These are phyloP conservation scores for Monoraphidium neglectum DNA, from an alignment of 139 green algal species.

Conservation along the genomic window DNA sequence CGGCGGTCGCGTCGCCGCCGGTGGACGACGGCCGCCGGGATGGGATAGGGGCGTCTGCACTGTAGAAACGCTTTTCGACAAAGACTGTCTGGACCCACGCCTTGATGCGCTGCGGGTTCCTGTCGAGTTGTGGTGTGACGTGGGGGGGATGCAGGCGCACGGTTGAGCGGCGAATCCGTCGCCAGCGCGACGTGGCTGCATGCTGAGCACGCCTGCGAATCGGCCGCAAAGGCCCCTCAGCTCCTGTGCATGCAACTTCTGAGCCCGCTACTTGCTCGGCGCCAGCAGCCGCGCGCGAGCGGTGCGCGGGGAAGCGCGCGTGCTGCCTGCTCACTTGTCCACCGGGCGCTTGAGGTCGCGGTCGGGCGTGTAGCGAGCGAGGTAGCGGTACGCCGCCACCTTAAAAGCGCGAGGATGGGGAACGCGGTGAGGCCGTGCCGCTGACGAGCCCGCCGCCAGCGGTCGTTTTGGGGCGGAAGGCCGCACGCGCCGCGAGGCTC, in stretches of 20 bases:
- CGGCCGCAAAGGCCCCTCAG: too few species aligned
- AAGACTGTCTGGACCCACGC: slow-evolving; percentile 42
- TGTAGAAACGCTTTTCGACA: slow-evolving; percentile 37
- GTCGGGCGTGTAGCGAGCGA: slow-evolving; percentile 37
- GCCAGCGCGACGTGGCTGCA: not conserved
- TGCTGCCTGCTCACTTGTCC: slow-evolving; percentile 33
- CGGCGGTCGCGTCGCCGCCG: not conserved
- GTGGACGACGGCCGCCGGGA: not conserved
- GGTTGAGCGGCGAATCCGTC: not conserved
- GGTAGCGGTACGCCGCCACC: slow-evolving; percentile 29
- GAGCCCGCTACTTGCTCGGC: too few species aligned
- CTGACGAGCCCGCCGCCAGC: too few species aligned
- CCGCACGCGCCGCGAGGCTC: too few species aligned
- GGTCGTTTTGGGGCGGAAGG: too few species aligned
- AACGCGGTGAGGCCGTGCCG: too few species aligned
- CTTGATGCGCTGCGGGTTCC: slow-evolving; percentile 27
- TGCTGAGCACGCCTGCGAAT: not conserved
- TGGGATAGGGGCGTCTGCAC: slow-evolving; percentile 19
- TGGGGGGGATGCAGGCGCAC: not conserved
- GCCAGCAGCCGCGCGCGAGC: too few species aligned
- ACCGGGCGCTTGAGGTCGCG: slow-evolving; percentile 23
- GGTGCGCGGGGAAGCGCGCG: too few species aligned
- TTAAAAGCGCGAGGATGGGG: not conserved
- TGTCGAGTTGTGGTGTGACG: not conserved
- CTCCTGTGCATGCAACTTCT: too few species aligned